These are phyloP conservation scores for Solanum hybrid DNA, from an alignment of 305 asterid genomes.

Conservation along the genomic window DNA sequence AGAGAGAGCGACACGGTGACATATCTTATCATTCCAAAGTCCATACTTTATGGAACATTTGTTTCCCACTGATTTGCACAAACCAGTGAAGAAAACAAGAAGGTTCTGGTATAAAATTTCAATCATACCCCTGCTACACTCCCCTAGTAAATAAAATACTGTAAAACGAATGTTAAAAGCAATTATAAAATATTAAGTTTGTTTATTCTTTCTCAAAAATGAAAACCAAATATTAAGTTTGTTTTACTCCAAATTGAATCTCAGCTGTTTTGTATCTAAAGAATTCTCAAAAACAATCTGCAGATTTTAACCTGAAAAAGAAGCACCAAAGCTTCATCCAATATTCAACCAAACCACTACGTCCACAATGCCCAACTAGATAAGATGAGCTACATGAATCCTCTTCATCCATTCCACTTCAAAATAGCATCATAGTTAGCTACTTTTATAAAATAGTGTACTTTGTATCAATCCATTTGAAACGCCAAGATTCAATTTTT, in stretches of 20 bases:
- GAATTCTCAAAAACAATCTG: not conserved
- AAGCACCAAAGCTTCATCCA: not conserved
- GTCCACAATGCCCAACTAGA: not conserved
- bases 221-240: not conserved
- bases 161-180: not conserved
- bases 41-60: not conserved
- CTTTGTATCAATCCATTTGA: not conserved
- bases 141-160: not conserved
- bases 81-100: not conserved
- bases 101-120: not conserved
- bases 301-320: not conserved
- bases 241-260: not conserved
- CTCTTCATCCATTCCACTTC: not conserved
- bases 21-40: not conserved
- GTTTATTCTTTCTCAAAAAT: not conserved
- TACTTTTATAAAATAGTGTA: not conserved
- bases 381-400: not conserved
- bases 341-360: not conserved
- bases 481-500: not conserved
- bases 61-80: not conserved
- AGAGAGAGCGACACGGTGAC: not conserved
- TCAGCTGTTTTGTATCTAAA: not conserved
- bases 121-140: not conserved
- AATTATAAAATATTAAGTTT: not conserved
- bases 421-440: not conserved